Conservation (phyloP, 2,329 filamentous ascomycete genomes). For the Chaetomiaceae sp. region DNA sequence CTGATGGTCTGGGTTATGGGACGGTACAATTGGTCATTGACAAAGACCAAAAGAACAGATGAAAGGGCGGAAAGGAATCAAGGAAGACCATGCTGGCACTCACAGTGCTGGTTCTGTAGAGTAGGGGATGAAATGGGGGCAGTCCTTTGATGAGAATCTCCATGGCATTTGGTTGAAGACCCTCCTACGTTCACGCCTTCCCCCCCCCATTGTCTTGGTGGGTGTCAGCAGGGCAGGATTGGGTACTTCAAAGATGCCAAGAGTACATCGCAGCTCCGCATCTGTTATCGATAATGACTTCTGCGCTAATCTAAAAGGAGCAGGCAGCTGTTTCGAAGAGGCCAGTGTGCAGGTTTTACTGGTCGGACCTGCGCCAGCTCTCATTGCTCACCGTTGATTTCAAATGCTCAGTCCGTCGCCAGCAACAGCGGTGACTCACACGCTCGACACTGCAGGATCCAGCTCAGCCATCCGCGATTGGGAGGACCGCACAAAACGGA, state of each 20-base stretch:
- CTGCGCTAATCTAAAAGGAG: constrained; percentile 10
- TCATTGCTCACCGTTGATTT: not conserved
- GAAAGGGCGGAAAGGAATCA: too few species aligned
- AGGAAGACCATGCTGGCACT: not conserved
- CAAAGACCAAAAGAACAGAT: too few species aligned
- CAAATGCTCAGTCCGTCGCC: not conserved
- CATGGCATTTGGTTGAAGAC: too few species aligned
- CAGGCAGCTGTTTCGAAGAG: not conserved
- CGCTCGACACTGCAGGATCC: not conserved
- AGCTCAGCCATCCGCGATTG: not conserved
- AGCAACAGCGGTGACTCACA: constrained; percentile 21
- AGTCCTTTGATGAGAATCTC: not conserved
- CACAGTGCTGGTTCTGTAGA: too few species aligned
- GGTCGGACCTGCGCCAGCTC: not conserved
- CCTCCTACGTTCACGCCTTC: constrained; percentile 1
- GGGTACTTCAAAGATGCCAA: constrained; percentile 18
- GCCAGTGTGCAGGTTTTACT: not conserved
- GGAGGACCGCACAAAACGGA: constrained; percentile 16
- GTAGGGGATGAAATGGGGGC: too few species aligned
- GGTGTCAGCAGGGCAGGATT: constrained; percentile 3
- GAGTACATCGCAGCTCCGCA: constrained; percentile 17
- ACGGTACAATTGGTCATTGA: too few species aligned
- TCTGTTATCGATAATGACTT: constrained; percentile 21
- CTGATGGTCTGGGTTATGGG: too few species aligned
- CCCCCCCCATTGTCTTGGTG: constrained; percentile 1